Base-by-base conservation (phyloP, 78 protist genomes). In the Trichosphaerium sp. region DNA sequence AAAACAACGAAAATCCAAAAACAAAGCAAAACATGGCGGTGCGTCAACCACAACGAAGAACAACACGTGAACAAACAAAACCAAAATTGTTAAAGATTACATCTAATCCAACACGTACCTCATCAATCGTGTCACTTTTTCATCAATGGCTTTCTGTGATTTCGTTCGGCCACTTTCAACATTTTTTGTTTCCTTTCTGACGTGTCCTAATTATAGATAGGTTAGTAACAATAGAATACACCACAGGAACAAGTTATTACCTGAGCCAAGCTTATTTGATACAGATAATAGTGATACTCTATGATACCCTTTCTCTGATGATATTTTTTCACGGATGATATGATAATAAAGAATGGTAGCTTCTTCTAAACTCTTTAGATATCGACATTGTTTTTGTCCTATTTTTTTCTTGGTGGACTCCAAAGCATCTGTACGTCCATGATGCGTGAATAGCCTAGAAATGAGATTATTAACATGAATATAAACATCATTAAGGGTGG, bases 401-500 rank as follows among this genome's bases (percentile, higher is more conserved):
- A 5, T 4, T 35, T 41, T 26, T 14, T 52, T 3, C 3, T 64
- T 39, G 34, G 49, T 41, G 12, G 69, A 52, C 37, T 58, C 51
- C 69, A 52, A 64, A 39, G 15, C 29, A 56, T 62, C 48, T 57
- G 51, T 38, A 38, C 51, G 28, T 38, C n/a, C n/a, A 64, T 64
- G 62, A 14, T 35, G 15, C 14, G 49, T 57, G 21, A 64, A 64
- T 14, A 52, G 62, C 21, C 49, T 37, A 39, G 49, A 64, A n/a
- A 64, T 52, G 69, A 64, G 51, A 21, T 64, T 64, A 64, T 64
- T 64, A 21, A 64, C 49, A 41, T 64, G 49, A n/a, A 23, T 60
- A 15, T 23, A n/a, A n/a, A n/a, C n/a, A n/a, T n/a, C n/a, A n/a
- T n/a, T n/a, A n/a, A n/a, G n/a, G n/a, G n/a, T n/a, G n/a, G n/a